phyloP scores from a whole-genome alignment of 2,329 filamentous ascomycete species.

The Ophiostoma ips region DNA sequence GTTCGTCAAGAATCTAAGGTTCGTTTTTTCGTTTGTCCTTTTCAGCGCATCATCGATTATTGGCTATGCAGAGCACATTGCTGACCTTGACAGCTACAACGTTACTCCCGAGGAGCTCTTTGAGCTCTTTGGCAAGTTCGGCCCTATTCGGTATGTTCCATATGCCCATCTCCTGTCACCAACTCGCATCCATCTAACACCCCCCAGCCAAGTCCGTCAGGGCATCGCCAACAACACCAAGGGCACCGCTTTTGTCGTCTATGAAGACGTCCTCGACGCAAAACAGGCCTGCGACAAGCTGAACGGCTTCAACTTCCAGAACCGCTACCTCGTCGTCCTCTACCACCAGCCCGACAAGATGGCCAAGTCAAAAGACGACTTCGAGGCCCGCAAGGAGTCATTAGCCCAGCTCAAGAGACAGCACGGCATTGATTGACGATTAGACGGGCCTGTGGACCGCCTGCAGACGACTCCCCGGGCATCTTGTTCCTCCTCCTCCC shows the following conservation, averaged over 20 bases:
- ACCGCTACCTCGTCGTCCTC: slow-evolving; percentile 81
- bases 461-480: slow-evolving; percentile 23
- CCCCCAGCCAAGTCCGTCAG: slow-evolving; percentile 81
- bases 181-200: neutral
- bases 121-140: slow-evolving; percentile 96
- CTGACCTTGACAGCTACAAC: slow-evolving; percentile 61
- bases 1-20: slow-evolving; percentile 99
- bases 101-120: slow-evolving; percentile 96
- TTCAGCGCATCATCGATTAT: neutral
- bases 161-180: neutral
- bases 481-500: neutral
- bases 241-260: slow-evolving; percentile 97
- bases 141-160: slow-evolving; percentile 74
- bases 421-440: slow-evolving; percentile 96
- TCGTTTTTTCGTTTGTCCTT: slow-evolving; percentile 25
- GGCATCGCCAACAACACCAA: slow-evolving; percentile 96
- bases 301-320: slow-evolving; percentile 99
- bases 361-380: slow-evolving; percentile 77
- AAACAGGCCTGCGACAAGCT: slow-evolving; percentile 99
- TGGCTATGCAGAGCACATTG: neutral
- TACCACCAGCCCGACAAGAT: slow-evolving; percentile 55
- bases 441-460: slow-evolving; percentile 52
- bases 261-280: slow-evolving; percentile 97
- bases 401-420: slow-evolving; percentile 97
- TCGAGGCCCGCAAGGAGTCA: slow-evolving; percentile 87